Conservation (phyloP, 148 eudicot genomes). For the Chenopodium quinoa region DNA sequence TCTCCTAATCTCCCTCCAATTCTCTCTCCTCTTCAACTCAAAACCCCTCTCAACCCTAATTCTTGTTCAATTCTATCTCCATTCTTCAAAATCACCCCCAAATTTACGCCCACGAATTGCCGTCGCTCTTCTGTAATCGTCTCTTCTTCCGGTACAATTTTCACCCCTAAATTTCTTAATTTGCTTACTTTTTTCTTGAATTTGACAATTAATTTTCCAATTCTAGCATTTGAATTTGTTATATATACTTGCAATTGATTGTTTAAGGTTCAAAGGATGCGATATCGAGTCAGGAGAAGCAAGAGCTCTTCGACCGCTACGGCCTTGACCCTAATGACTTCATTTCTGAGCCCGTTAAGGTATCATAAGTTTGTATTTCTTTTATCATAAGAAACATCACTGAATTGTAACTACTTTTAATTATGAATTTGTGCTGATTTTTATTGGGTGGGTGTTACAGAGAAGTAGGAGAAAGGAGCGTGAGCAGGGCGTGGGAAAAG, state of each 20-base stretch:
- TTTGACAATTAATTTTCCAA: not conserved
- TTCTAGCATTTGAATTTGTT: not conserved
- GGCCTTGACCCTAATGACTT: constrained; percentile 74
- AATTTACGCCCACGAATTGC: constrained; percentile 1
- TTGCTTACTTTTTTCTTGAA: not conserved
- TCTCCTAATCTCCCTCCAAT: constrained; percentile 26
- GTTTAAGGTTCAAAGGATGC: constrained; percentile 43
- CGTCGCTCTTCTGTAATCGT: constrained; percentile 32
- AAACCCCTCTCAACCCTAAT: constrained; percentile 14
- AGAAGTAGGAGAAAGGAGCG: constrained; percentile 49
- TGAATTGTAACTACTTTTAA: no score
- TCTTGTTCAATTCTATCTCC: constrained; percentile 13
- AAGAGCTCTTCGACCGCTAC: constrained; percentile 56
- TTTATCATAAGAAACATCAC: no score
- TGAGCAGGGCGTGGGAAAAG: constrained; percentile 29
- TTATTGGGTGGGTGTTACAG: constrained; percentile 25
- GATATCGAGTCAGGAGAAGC: constrained; percentile 34
- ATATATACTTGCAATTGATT: not conserved
- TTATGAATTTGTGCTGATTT: no score
- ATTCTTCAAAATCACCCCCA: constrained; percentile 18
- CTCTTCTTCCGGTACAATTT: constrained; percentile 37
- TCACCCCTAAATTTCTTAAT: not conserved
- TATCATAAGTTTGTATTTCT: not conserved
- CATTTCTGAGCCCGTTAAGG: constrained; percentile 61
- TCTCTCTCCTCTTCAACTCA: constrained; percentile 25